Conservation (phyloP, 176 grass and related monocot genomes). For the Oropetium thomaeum region DNA sequence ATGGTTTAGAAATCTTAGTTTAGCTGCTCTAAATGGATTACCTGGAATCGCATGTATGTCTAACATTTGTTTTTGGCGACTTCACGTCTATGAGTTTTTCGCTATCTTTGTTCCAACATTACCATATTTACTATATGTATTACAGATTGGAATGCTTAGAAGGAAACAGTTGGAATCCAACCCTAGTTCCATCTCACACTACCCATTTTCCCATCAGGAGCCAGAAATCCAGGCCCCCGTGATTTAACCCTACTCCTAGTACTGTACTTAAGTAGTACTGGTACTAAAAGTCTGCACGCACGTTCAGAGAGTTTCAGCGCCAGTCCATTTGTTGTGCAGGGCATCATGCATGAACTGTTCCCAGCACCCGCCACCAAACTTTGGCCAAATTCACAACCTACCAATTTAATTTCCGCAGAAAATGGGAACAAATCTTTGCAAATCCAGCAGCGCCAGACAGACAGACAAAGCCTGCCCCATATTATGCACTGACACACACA, state of each 20-base stretch:
- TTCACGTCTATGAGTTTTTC: too few species aligned
- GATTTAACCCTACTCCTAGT: too few species aligned
- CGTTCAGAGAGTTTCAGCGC: constrained; percentile 22
- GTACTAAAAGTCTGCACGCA: constrained; percentile 24
- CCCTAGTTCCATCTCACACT: background rate
- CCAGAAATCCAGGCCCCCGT: background rate
- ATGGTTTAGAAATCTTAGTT: too few species aligned
- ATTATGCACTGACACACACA: background rate
- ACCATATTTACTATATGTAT: too few species aligned
- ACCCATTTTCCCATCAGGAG: background rate
- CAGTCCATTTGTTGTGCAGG: background rate
- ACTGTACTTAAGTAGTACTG: too few species aligned
- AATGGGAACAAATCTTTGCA: background rate
- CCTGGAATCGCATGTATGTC: too few species aligned
- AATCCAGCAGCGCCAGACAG: background rate
- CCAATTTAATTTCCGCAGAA: background rate
- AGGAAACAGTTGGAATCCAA: background rate
- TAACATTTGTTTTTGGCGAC: too few species aligned
- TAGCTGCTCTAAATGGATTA: too few species aligned
- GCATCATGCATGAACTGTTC: constrained; percentile 4
- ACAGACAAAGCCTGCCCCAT: background rate
- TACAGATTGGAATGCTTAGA: background rate
- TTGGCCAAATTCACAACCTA: background rate
- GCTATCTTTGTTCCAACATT: too few species aligned
- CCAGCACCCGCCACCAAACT: constrained; percentile 18